Evolutionary conservation across 2,329 filamentous ascomycete species (phyloP).

Genomic region (Calonectria montana): DNA sequence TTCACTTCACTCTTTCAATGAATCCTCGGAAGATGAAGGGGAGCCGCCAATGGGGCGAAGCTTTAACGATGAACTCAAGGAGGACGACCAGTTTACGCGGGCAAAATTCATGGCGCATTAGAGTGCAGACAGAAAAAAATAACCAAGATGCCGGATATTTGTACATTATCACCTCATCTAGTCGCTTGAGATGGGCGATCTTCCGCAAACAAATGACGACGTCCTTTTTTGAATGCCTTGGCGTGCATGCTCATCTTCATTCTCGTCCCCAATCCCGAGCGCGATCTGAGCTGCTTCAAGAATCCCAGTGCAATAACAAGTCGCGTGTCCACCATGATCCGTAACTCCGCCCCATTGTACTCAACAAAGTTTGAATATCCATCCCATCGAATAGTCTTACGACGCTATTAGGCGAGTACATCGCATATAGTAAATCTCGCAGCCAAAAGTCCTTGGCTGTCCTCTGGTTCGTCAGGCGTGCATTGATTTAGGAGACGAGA

Average conservation of each 20-base stretch:
- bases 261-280: conserved; percentile 22
- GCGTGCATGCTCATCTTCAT: conserved; percentile 28
- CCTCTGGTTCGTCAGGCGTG: not conserved
- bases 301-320: conserved; percentile 38
- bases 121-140: conserved; percentile 30
- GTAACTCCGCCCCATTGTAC: conserved; percentile 42
- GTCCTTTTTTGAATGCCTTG: conserved; percentile 4
- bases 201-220: conserved; percentile 17
- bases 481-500: conserved; percentile 56
- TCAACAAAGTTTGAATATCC: conserved; percentile 36
- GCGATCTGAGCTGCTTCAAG: conserved; percentile 25
- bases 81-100: conserved; percentile 44
- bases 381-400: conserved; percentile 17
- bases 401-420: conserved; percentile 4
- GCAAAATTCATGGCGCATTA: conserved; percentile 31
- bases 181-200: conserved; percentile 19
- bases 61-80: conserved; percentile 69
- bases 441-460: not conserved
- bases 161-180: conserved; percentile 35
- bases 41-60: conserved; percentile 66
- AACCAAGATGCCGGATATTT: conserved; percentile 37
- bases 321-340: conserved; percentile 42
- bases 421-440: conserved; percentile 8
- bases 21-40: conserved; percentile 72
- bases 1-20: conserved; percentile 82